These are phyloP conservation scores for Trichoderma polysporum DNA, from an alignment of 2,329 filamentous ascomycete species.

Conservation along the genomic window DNA sequence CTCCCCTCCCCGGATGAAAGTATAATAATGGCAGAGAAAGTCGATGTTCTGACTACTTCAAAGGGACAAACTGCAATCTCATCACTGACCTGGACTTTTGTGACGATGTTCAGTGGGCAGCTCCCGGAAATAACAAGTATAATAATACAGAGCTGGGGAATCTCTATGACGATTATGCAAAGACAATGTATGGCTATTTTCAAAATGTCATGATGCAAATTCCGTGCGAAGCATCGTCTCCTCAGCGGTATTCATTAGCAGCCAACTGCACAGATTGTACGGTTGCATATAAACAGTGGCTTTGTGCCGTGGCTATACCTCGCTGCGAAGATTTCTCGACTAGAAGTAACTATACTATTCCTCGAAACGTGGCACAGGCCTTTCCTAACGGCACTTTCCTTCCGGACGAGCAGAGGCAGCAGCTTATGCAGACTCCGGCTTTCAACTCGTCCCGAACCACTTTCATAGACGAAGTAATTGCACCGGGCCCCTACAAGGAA, in stretches of 20 bases:
- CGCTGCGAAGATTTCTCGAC: slow-evolving; percentile 82
- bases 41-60: slow-evolving; percentile 1
- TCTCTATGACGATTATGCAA: slow-evolving; percentile 77
- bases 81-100: slow-evolving; percentile 89
- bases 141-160: slow-evolving; percentile 61
- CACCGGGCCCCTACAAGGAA: slow-evolving; percentile 91
- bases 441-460: slow-evolving; percentile 62
- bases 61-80: slow-evolving; percentile 79
- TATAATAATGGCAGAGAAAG: no score
- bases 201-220: slow-evolving; percentile 78
- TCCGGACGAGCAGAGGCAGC: slow-evolving; percentile 35
- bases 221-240: slow-evolving; percentile 73
- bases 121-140: slow-evolving; percentile 74
- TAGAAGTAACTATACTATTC: slow-evolving; percentile 42
- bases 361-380: slow-evolving; percentile 67
- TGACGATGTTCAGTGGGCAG: slow-evolving; percentile 83
- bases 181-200: slow-evolving; percentile 71
- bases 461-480: slow-evolving; percentile 68
- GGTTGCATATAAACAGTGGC: slow-evolving; percentile 85
- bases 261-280: slow-evolving; percentile 74
- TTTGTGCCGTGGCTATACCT: slow-evolving; percentile 90
- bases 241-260: slow-evolving; percentile 78
- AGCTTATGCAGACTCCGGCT: slow-evolving; percentile 26
- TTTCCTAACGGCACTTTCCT: slow-evolving; percentile 69
- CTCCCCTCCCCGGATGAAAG: not conserved